Percentiles rank a stretch among this genome's conserved stretches.
Evolutionary conservation across 2,329 filamentous ascomycete species (phyloP).

Genomic region (Hypomyces rosellus): DNA sequence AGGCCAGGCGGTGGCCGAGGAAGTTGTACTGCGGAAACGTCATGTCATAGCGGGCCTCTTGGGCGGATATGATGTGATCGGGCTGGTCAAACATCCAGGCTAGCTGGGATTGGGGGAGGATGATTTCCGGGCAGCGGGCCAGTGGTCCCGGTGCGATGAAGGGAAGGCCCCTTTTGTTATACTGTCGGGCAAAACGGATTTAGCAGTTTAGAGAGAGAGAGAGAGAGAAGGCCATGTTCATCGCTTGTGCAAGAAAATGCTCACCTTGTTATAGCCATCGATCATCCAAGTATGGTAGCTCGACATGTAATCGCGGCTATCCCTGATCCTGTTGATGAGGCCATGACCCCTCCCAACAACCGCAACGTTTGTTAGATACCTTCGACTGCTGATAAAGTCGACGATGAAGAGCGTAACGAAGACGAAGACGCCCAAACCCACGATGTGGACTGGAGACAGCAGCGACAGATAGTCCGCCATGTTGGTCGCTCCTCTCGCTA

Average conservation of each 20-base stretch:
- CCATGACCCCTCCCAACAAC: slow-evolving; percentile 33
- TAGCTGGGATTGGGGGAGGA: slow-evolving; percentile 38
- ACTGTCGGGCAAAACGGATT: slow-evolving; percentile 20
- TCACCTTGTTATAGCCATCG: slow-evolving; percentile 37
- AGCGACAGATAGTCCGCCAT: too few species aligned
- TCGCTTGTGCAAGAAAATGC: slow-evolving; percentile 1
- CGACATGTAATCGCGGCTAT: slow-evolving; percentile 33
- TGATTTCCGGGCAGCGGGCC: slow-evolving; percentile 35
- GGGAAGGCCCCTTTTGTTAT: slow-evolving; percentile 33
- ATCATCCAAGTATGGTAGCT: slow-evolving; percentile 34
- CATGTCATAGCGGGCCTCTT: slow-evolving; percentile 34
- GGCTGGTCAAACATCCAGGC: slow-evolving; percentile 42
- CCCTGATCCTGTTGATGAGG: slow-evolving; percentile 30
- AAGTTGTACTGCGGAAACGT: slow-evolving; percentile 38
- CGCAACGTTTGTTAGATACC: slow-evolving; percentile 25
- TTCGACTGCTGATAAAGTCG: too few species aligned
- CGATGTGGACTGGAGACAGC: too few species aligned
- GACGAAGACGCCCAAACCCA: too few species aligned
- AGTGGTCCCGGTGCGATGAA: slow-evolving; percentile 38
- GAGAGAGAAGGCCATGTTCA: background rate
- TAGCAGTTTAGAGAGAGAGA: too few species aligned
- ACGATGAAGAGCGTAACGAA: too few species aligned
- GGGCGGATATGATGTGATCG: slow-evolving; percentile 35
- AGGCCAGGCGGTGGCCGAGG: slow-evolving; percentile 28
- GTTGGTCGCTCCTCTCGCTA: too few species aligned